Base-by-base conservation (phyloP, 495 filamentous ascomycete species). In the Penicillium simplicissimum region DNA sequence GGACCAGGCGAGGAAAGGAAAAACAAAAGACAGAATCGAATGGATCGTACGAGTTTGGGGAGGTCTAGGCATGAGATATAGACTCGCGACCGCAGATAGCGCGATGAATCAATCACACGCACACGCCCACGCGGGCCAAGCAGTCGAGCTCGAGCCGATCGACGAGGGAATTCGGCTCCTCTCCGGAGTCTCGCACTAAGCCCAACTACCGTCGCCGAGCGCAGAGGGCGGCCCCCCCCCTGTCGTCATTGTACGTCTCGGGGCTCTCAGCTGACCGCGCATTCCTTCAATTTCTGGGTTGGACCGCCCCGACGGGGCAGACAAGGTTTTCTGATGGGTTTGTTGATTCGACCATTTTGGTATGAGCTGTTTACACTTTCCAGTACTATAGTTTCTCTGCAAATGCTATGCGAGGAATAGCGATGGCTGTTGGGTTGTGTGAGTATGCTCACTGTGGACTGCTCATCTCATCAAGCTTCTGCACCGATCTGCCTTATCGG, bases 191-290 rank as follows among this genome's bases (percentile, higher is more conserved):
- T 31, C 45, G 45, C 45, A 31, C 45, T 49, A 49, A 31, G 45
- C 21, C 23, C 19, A 51, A 42, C 56, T 52, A 49, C 58, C 55
- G 42, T 52, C 36, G 19, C 33, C 28, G 40, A 51, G 17, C 36
- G 19, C 33, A 36, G 40, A 51, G 17, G 35, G 28, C 25, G 55
- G 56, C 48, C 23, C n/a, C 25, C 25, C 25, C 25, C 61, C 62
- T 45, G 57, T 60, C 62, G 62, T 64, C 62, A 64, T 64, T 25
- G 57, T 35, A 53, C 62, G 55, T 36, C 51, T 43, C 38, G 38
- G 38, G 38, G 17, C 38, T 43, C 17, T 52, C 59, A 62, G 23
- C 25, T 57, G 59, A 62, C 54, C 53, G 6, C 35, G 33, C 48
- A 42, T 49, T 58, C 53, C 36, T 40, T 21, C 53, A 10, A 4